Evolutionary conservation across 73 alveolate genomes (phyloP), one percentile per base, ranked within the genome.

Genomic region (Stentor coeruleus): DNA sequence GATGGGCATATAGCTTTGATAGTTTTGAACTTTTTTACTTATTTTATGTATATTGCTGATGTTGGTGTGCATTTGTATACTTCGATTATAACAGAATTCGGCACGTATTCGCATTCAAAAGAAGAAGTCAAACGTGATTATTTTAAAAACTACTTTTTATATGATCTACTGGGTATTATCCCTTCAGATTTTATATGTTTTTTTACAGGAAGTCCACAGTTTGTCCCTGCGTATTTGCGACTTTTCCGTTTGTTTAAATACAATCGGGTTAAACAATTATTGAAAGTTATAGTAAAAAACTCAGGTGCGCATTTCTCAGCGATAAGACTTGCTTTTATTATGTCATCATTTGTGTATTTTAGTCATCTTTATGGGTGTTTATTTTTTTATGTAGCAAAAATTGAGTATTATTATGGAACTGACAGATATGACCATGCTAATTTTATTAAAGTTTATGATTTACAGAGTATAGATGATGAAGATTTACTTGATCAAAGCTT

Each of bases 281-380:
- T 59, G 30, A 59, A 58, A 35, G 55, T 82, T 3, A 39, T 89
- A 20, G n/a, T 66, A 1, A 20, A 33, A 20, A 66, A 66, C 2
- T 1, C 79, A 11, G n/a, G 37, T 31, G 11, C 39, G 14, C n/a
- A 20, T 20, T 66, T 26, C n/a, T 66, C 79, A 20, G n/a, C n/a
- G n/a, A 31, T 31, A 0, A 20, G 79, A 20, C 79, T 66, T 66
- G n/a, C 33, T 1, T 1, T 31, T 20, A 20, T 66, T 1, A 28
- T 66, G 26, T 20, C 15, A 26, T 39, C 74, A 3, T 81, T 87
- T 59, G 14, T 58, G 26, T n/a, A 60, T 42, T 11, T 76, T 0
- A 66, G 85, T 31, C 96, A 90, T 74, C 81, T 74, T 39, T 35
- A 82, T 38, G 91, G 83, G 57, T 87, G 93, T 75, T 4, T 59